Percentiles rank a stretch among this genome's conserved stretches.
These are phyloP conservation scores for Coemansia sp. DNA, from an alignment of 192 early-diverging fungal genomes.

Conservation along the genomic window DNA sequence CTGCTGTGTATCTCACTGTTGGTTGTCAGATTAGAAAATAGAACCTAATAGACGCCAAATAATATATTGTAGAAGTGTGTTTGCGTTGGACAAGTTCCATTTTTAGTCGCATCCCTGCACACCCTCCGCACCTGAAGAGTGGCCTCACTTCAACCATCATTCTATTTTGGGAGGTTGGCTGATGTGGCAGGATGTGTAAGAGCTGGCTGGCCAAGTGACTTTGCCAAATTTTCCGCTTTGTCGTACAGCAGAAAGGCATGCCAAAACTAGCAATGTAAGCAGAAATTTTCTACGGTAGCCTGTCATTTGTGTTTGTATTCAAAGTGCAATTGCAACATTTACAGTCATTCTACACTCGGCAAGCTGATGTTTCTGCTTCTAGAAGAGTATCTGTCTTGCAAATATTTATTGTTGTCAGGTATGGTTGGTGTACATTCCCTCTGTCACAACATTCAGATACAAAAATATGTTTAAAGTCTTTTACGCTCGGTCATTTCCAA, in stretches of 20 bases:
- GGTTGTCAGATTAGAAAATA: not conserved
- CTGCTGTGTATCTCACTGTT: not conserved
- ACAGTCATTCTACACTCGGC: too few species aligned
- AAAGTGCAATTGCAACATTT: too few species aligned
- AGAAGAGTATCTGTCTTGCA: not conserved
- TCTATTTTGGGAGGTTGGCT: constrained; percentile 8
- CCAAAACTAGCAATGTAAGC: too few species aligned
- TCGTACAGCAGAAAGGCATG: too few species aligned
- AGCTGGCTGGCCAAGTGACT: too few species aligned
- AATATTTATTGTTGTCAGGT: not conserved
- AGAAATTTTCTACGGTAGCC: too few species aligned
- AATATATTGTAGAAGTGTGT: not conserved
- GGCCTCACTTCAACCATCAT: not conserved
- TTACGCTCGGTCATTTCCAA: not conserved
- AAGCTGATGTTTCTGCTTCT: too few species aligned
- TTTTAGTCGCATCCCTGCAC: constrained; percentile 2
- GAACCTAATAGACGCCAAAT: not conserved
- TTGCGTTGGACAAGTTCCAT: not conserved
- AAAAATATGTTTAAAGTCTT: not conserved
- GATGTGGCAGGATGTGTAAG: not conserved
- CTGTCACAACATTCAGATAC: not conserved
- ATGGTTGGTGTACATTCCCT: not conserved
- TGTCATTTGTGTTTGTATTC: too few species aligned
- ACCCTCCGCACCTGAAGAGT: not conserved
- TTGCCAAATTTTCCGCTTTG: too few species aligned